Evolutionary conservation across 2,329 filamentous ascomycete genomes (phyloP).

Genomic region (Aspergillus puulaauensis): DNA sequence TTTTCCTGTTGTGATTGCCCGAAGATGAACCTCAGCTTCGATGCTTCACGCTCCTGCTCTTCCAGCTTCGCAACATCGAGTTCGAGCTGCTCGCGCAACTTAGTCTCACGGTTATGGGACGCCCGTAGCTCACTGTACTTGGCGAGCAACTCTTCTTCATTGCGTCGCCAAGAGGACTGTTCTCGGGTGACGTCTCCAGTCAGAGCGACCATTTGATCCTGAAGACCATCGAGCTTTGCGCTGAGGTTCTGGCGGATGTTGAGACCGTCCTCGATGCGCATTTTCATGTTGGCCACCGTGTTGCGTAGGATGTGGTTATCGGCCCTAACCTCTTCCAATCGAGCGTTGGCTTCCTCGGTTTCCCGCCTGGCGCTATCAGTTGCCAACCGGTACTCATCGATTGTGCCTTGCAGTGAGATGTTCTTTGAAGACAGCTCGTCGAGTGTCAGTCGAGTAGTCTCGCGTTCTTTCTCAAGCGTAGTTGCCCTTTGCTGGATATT

Average conservation of each 20-base stretch:
- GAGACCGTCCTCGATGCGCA: conserved; percentile 82
- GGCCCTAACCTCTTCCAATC: conserved; percentile 51
- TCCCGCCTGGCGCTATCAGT: conserved; percentile 60
- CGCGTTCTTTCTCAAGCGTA: conserved; percentile 68
- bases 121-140: conserved; percentile 56
- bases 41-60: conserved; percentile 70
- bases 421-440: conserved; percentile 59
- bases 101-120: conserved; percentile 67
- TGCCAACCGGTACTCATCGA: conserved; percentile 64
- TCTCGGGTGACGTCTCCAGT: conserved; percentile 79
- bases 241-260: conserved; percentile 81
- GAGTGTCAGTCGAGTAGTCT: conserved; percentile 53
- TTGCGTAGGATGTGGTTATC: conserved; percentile 73
- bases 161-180: conserved; percentile 73
- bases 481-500: conserved; percentile 64
- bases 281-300: conserved; percentile 70
- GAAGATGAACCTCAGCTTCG: conserved; percentile 77
- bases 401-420: conserved; percentile 58
- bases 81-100: conserved; percentile 61
- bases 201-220: conserved; percentile 80
- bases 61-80: conserved; percentile 61
- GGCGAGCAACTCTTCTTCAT: conserved; percentile 56
- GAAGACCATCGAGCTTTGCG: conserved; percentile 77
- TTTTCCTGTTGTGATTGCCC: conserved; percentile 61
- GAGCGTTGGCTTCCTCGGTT: conserved; percentile 52